Evolutionary conservation across 257 asterid species (phyloP).

Genomic region (Primulina eburnea): DNA sequence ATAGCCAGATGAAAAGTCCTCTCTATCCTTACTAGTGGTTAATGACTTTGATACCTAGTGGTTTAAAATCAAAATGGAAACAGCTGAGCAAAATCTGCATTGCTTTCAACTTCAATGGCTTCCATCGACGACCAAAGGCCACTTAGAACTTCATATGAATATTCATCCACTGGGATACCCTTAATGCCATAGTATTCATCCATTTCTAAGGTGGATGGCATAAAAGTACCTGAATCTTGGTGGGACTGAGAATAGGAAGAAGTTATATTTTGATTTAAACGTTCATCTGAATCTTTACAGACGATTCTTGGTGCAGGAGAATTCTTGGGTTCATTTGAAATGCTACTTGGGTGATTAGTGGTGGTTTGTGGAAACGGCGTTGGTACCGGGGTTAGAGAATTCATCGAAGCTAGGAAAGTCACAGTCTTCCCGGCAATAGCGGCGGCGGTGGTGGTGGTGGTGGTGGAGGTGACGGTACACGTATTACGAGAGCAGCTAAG

Average conservation of each 20-base stretch:
- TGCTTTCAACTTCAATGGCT: conserved; percentile 16
- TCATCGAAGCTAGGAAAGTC: conserved; percentile 10
- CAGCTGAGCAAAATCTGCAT: conserved; percentile 30
- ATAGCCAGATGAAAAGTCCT: too few relatives aligned
- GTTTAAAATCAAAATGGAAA: conserved; percentile 24
- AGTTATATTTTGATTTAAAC: conserved; percentile 8
- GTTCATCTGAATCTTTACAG: conserved; percentile 22
- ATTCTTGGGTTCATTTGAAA: conserved; percentile 14
- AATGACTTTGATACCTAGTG: conserved; percentile 21
- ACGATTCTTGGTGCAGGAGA: conserved; percentile 6
- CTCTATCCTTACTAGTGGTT: neutral
- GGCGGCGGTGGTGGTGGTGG: neutral
- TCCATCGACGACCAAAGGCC: conserved; percentile 32
- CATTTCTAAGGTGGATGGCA: conserved; percentile 25
- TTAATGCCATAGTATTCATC: conserved; percentile 26
- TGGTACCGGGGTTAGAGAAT: conserved; percentile 5
- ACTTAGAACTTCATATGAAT: conserved; percentile 19
- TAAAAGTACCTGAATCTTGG: conserved; percentile 30
- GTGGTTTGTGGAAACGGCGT: conserved; percentile 12
- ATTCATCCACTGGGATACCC: conserved; percentile 25
- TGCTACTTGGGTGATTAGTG: neutral
- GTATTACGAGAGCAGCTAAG: neutral
- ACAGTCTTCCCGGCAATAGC: neutral
- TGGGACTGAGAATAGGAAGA: conserved; percentile 17
- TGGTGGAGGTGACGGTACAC: neutral